phyloP scores from a whole-genome alignment of 495 filamentous ascomycete genomes.

The Aspergillus cavernicola region DNA sequence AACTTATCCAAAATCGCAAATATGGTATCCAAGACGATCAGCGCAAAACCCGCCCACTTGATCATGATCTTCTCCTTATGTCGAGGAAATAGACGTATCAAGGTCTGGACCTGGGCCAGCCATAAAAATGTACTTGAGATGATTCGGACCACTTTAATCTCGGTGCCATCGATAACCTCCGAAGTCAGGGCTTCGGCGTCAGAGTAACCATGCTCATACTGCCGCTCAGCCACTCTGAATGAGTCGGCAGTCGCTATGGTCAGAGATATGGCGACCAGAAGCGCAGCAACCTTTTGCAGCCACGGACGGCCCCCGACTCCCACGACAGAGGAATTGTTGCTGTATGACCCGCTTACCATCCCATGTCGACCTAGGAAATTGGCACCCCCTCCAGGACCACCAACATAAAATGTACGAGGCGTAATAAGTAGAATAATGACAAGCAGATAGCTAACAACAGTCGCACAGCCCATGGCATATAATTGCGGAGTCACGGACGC shows the following conservation, averaged over 20 bases:
- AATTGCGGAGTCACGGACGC: slow-evolving; percentile 85
- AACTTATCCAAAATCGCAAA: slow-evolving; percentile 91
- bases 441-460: slow-evolving; percentile 87
- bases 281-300: slow-evolving; percentile 91
- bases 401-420: slow-evolving; percentile 81
- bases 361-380: slow-evolving; percentile 79
- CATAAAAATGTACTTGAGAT: slow-evolving; percentile 94
- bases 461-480: slow-evolving; percentile 87
- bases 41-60: slow-evolving; percentile 94
- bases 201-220: slow-evolving; percentile 69
- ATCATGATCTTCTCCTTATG: slow-evolving; percentile 98
- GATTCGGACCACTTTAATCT: slow-evolving; percentile 82
- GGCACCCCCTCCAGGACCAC: slow-evolving; percentile 60
- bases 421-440: slow-evolving; percentile 94
- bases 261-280: slow-evolving; percentile 85
- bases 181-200: slow-evolving; percentile 70
- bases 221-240: slow-evolving; percentile 72
- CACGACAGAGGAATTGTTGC: slow-evolving; percentile 64
- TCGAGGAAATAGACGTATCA: slow-evolving; percentile 92
- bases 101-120: slow-evolving; percentile 94
- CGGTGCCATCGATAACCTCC: slow-evolving; percentile 72
- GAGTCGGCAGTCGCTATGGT: slow-evolving; percentile 91
- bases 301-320: slow-evolving; percentile 90
- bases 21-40: slow-evolving; percentile 84
- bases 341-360: slow-evolving; percentile 73